phyloP scores from a whole-genome alignment of 208 protist species.

The Wallacemonas rigidus region DNA sequence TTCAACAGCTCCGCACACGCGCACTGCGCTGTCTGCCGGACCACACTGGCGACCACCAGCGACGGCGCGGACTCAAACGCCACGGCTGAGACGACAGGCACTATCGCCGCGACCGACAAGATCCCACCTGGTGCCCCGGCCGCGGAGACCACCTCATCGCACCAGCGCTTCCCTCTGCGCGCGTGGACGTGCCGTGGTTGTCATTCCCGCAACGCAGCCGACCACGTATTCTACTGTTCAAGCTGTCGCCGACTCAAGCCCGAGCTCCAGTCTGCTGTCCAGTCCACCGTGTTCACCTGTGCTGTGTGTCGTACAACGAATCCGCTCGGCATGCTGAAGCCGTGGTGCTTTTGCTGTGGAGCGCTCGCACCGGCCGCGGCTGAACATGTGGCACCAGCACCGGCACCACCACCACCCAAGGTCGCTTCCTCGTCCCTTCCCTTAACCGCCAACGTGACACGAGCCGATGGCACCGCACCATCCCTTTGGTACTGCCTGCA shows the following conservation, averaged over 20 bases:
- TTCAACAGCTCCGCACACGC: neutral
- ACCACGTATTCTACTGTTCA: conserved; percentile 67
- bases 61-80: no score
- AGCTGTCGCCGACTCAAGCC: conserved; percentile 21
- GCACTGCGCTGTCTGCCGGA: neutral
- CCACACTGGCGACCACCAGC: neutral
- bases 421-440: no score
- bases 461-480: neutral
- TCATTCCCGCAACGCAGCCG: conserved; percentile 47
- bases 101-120: no score
- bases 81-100: neutral
- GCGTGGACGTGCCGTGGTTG: conserved; percentile 71
- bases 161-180: conserved; percentile 39
- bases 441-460: no score
- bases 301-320: conserved; percentile 11
- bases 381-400: neutral
- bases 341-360: conserved; percentile 45
- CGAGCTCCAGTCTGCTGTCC: conserved; percentile 26
- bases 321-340: conserved; percentile 39
- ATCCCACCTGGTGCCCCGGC: no score
- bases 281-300: conserved; percentile 35
- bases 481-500: conserved; percentile 49
- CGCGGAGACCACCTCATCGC: no score
- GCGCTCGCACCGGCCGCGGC: conserved; percentile 25
- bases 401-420: no score